Conservation (phyloP, 345 rosid species). For the Aquilaria yunnanensis region DNA sequence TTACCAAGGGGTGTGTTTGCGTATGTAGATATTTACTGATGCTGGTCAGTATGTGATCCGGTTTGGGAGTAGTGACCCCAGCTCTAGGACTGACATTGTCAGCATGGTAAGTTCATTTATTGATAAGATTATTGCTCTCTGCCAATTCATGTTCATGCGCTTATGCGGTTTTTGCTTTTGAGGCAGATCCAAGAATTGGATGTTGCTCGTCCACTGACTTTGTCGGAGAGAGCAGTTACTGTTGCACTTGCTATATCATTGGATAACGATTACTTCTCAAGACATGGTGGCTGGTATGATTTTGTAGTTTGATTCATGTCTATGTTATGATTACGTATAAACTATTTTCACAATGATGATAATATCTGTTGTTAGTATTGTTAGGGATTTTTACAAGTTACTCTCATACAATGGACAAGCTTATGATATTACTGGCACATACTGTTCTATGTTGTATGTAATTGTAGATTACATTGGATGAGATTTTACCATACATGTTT, state of each 20-base stretch:
- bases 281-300: slow-evolving; percentile 86
- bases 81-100: slow-evolving; percentile 50
- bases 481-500: no score
- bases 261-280: slow-evolving; percentile 92
- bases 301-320: background rate
- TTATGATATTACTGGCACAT: no score
- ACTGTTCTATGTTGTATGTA: no score
- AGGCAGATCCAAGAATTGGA: slow-evolving; percentile 74
- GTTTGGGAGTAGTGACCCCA: slow-evolving; percentile 71
- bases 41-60: slow-evolving; percentile 97
- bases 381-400: no score
- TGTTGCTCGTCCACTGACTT: slow-evolving; percentile 56
- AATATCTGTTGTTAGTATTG: no score
- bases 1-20: background rate
- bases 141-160: background rate
- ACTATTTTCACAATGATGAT: no score
- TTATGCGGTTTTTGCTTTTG: slow-evolving; percentile 8
- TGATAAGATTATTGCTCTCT: background rate
- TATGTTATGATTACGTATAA: no score
- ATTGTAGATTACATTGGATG: no score
- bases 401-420: no score
- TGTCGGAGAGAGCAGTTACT: slow-evolving; percentile 80
- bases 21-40: slow-evolving; percentile 78
- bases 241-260: slow-evolving; percentile 88
- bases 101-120: slow-evolving; percentile 29